Percentiles rank a stretch among this genome's conserved stretches.
phyloP scores from a whole-genome alignment of 1,139 yeast genomes.

The Yamadazyma atlantica region DNA sequence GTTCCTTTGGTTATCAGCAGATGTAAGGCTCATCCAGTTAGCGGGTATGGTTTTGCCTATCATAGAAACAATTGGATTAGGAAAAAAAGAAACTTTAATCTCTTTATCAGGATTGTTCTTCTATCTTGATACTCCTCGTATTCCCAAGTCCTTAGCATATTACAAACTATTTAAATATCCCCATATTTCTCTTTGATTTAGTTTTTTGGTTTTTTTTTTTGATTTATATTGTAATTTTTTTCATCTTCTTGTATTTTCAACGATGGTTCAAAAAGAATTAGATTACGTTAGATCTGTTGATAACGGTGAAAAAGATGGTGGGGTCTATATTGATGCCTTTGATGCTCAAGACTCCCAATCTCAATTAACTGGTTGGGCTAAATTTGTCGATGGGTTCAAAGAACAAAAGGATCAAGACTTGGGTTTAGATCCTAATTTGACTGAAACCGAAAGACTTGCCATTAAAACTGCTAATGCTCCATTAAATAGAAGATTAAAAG shows the following conservation, averaged over 20 bases:
- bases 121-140: not conserved
- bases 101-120: not conserved
- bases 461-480: conserved; percentile 69
- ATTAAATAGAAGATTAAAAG: conserved; percentile 59
- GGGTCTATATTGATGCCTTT: conserved; percentile 44
- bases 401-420: conserved; percentile 46
- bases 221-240: too few relatives aligned
- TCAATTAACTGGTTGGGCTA: conserved; percentile 36
- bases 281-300: conserved; percentile 42
- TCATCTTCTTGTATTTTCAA: too few relatives aligned
- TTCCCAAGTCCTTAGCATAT: not conserved
- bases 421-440: conserved; percentile 58
- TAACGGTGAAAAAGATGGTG: conserved; percentile 42
- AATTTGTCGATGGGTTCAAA: conserved; percentile 56
- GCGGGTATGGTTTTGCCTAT: not conserved
- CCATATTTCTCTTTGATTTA: not conserved
- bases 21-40: not conserved
- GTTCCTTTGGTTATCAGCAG: not conserved
- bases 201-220: too few relatives aligned
- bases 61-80: not conserved
- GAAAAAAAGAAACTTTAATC: not conserved
- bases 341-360: conserved; percentile 29
- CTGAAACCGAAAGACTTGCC: conserved; percentile 70
- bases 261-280: conserved; percentile 46
- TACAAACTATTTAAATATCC: not conserved